Percentiles rank a stretch among this genome's conserved stretches.
Conservation (phyloP, 2,329 filamentous ascomycete species). For the Aspergillus brunneoviolaceus region DNA sequence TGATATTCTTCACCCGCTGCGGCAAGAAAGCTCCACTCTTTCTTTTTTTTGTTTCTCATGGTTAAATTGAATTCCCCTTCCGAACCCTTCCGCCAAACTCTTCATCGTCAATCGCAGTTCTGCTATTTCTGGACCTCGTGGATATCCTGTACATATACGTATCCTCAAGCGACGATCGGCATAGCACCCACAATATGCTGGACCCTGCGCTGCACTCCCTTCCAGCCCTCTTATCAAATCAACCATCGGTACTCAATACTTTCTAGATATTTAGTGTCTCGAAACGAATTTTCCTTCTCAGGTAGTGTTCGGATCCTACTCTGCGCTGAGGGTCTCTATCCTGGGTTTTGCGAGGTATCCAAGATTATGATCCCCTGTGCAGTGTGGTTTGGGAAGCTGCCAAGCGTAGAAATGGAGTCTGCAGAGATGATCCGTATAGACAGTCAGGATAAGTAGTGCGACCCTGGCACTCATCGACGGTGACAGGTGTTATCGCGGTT, state of each 20-base stretch:
- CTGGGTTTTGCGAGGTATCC: not conserved
- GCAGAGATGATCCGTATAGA: not conserved
- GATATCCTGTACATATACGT: too few species aligned
- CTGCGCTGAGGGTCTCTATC: not conserved
- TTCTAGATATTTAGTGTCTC: too few species aligned
- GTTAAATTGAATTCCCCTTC: not conserved
- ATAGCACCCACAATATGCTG: too few species aligned
- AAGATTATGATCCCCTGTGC: too few species aligned
- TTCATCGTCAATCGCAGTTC: not conserved
- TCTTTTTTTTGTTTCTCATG: not conserved
- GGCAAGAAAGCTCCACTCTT: not conserved
- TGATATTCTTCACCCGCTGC: not conserved
- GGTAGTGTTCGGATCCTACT: too few species aligned
- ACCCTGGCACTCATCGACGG: not conserved
- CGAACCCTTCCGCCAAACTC: not conserved
- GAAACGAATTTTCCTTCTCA: too few species aligned
- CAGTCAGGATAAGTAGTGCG: not conserved
- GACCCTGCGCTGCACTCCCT: too few species aligned
- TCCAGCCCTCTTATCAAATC: too few species aligned
- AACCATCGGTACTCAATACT: too few species aligned
- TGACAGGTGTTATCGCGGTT: not conserved
- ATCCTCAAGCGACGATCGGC: too few species aligned
- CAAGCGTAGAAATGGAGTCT: not conserved
- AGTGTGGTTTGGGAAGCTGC: not conserved
- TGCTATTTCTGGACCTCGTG: too few species aligned